Base-by-base conservation (phyloP, 176 grass and related monocot species). In the Rhynchospora pubera region DNA sequence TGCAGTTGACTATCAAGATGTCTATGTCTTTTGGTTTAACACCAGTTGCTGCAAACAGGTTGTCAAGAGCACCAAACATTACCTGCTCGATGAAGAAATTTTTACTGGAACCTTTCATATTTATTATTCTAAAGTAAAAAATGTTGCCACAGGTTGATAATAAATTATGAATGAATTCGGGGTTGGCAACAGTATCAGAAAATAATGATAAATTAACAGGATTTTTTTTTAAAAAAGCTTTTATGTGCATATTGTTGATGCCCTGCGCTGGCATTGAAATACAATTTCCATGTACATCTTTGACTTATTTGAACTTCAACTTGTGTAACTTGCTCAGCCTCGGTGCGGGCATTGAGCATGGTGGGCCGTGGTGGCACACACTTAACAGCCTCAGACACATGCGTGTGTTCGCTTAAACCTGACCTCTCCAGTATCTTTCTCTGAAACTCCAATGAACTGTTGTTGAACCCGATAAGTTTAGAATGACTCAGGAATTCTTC, bases 1-100 rank as follows among this genome's bases (percentile, higher is more conserved):
- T 94, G 79, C 95, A 94, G 67, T 98, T 98, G 73, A 98, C 92
- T 48, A 98, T 91, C 21, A 98, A 87, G 55, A 98, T 65, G 65
- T 86, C 87, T 14, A 98, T 68, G 62, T 98, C 95, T 87, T 89
- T 94, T 56, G 92, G 86, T 72, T 89, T 98, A 19, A 98, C 70
- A 69, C 85, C 88, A 2, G 95, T 90, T 58, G 87, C 75, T 18
- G 28, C 62, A 86, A 98, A 91, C 3, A 98, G 90, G 52, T 65
- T 87, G 85, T 98, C 90, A 72, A 98, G 85, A 3, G 88, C 89
- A 43, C 89, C 92, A 65, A 90, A 93, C 83, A 94, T 93, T 78
- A 81, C 79, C 59, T 81, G 34, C 52, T 19, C 24, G 22, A 72
- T 1, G 34, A 39, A 39, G 34, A 39, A 39, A 39, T 39, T 39